Evolutionary conservation across 805 yeast genomes (phyloP).

Genomic region (Suhomyces prunicola): DNA sequence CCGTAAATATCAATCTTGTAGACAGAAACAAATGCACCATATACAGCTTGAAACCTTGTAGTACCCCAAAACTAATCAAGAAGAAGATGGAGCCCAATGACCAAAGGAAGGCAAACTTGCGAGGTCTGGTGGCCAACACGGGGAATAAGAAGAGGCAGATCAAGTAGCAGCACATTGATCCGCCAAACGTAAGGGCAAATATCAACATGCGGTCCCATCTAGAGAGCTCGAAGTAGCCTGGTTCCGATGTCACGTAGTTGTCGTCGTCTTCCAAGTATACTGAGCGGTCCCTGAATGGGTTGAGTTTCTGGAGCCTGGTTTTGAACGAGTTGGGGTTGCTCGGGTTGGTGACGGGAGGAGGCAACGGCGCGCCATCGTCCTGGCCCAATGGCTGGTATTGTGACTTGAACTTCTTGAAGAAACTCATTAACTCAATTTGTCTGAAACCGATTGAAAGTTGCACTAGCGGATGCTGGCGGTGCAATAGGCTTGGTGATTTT

Average conservation of each 20-base stretch:
- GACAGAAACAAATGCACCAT: conserved; percentile 41
- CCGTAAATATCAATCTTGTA: conserved; percentile 37
- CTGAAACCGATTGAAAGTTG: too few relatives aligned
- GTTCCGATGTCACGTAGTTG: conserved; percentile 42
- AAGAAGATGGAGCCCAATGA: conserved; percentile 45
- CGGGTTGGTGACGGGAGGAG: conserved; percentile 36
- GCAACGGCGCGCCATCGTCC: conserved; percentile 34
- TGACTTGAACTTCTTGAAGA: conserved; percentile 32
- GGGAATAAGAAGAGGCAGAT: conserved; percentile 45
- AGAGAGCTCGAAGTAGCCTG: conserved; percentile 42
- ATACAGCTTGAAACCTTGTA: conserved; percentile 42
- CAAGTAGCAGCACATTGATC: conserved; percentile 38
- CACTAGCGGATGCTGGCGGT: background rate
- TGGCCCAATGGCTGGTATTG: conserved; percentile 32
- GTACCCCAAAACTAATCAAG: conserved; percentile 44
- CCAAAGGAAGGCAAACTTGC: conserved; percentile 47
- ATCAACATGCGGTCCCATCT: conserved; percentile 47
- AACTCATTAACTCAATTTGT: conserved; percentile 25
- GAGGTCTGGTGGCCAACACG: conserved; percentile 39
- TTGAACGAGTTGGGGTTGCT: conserved; percentile 20
- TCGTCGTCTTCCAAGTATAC: conserved; percentile 42
- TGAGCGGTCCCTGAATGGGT: conserved; percentile 37
- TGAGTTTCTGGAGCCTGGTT: conserved; percentile 31
- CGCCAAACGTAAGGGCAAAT: conserved; percentile 43
- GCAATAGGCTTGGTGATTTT: background rate